Conservation (phyloP, 352 stramenopile species). For the Thalassiosira hispida region DNA sequence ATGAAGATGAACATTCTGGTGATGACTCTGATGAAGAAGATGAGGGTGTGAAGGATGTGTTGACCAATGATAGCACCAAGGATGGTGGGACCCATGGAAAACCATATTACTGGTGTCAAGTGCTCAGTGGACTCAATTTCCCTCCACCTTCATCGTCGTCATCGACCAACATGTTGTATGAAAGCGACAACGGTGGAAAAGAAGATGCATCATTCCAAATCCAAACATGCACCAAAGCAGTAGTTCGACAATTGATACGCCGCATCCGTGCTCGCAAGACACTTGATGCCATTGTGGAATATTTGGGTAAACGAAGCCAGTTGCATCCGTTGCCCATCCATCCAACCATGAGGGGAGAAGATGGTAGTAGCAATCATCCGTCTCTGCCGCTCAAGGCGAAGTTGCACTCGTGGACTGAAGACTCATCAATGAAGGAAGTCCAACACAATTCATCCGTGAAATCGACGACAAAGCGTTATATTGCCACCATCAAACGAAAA, state of each 20-base stretch:
- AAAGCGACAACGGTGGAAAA: neutral
- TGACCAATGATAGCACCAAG: neutral
- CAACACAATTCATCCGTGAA: neutral
- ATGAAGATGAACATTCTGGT: conserved; percentile 11
- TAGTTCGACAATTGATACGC: conserved; percentile 52
- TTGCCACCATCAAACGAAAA: conserved; percentile 56
- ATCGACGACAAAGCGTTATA: conserved; percentile 29
- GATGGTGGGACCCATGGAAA: conserved; percentile 10
- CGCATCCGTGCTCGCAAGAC: conserved; percentile 55
- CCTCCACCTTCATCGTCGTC: conserved; percentile 17
- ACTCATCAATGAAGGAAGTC: conserved; percentile 9
- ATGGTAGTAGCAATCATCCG: conserved; percentile 4
- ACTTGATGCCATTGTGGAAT: conserved; percentile 50
- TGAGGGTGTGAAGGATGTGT: neutral
- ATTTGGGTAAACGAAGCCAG: conserved; percentile 45
- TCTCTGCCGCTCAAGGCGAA: conserved; percentile 32
- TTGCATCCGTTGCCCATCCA: conserved; percentile 45
- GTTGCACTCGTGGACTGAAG: conserved; percentile 49
- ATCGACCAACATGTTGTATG: conserved; percentile 1
- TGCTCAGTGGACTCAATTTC: conserved; percentile 58
- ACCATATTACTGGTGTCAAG: conserved; percentile 78
- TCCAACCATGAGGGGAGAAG: conserved; percentile 41
- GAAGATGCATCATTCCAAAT: conserved; percentile 41
- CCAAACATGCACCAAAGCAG: conserved; percentile 54
- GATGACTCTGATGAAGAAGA: conserved; percentile 6